Evolutionary conservation across 345 rosid genomes (phyloP).

Genomic region (Nephelium lappaceum): DNA sequence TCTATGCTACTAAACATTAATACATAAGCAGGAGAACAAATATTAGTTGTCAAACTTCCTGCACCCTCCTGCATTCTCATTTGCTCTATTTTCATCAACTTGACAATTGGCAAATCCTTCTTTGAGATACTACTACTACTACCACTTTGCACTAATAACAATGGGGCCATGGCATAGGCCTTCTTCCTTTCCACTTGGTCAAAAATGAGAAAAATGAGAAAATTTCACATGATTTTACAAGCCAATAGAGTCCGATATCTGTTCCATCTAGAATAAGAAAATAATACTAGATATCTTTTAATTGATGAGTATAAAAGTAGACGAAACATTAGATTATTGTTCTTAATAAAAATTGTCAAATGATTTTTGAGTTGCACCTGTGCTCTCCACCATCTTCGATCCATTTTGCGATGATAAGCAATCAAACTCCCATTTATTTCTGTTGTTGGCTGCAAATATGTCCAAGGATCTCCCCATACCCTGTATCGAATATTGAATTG

Average conservation of each 20-base stretch:
- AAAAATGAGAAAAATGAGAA: background rate
- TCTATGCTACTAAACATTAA: too few relatives aligned
- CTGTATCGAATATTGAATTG: constrained; percentile 30
- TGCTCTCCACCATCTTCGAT: constrained; percentile 96
- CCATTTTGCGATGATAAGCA: constrained; percentile 80
- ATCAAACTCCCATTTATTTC: constrained; percentile 85
- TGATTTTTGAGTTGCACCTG: constrained; percentile 45
- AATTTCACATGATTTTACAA: background rate
- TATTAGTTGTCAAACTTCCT: too few relatives aligned
- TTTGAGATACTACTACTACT: background rate
- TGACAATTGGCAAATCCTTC: background rate
- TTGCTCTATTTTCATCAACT: background rate
- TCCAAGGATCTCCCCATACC: constrained; percentile 94
- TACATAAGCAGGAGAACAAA: too few relatives aligned
- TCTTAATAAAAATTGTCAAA: background rate
- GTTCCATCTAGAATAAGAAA: background rate
- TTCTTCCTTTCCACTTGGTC: background rate
- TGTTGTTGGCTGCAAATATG: constrained; percentile 81
- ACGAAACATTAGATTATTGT: background rate
- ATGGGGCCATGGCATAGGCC: background rate
- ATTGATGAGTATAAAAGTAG: background rate
- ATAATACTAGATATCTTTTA: background rate
- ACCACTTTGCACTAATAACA: background rate
- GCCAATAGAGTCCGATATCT: background rate
- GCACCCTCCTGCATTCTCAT: too few relatives aligned